Conservation (phyloP, 2,329 filamentous ascomycete genomes). For the Epichloe bromicola region DNA sequence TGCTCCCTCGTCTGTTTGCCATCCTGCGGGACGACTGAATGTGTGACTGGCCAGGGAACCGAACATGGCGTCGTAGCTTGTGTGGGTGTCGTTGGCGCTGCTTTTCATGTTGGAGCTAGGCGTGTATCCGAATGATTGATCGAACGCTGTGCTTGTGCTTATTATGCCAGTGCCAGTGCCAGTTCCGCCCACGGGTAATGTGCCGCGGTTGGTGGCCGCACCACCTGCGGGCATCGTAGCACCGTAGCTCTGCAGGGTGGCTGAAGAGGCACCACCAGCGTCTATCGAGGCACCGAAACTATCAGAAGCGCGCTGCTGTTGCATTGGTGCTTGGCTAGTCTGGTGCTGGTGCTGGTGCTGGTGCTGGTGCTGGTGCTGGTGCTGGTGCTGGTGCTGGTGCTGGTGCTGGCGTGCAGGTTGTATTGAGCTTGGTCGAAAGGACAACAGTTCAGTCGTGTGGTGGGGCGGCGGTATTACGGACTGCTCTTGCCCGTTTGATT, state of each 20-base stretch:
- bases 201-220: not conserved
- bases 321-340: conserved; percentile 9
- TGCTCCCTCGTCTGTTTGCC: conserved; percentile 29
- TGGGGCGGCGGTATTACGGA: not conserved
- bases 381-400: not conserved
- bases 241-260: conserved; percentile 12
- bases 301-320: not conserved
- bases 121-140: conserved; percentile 25
- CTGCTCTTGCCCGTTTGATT: not conserved
- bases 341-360: not conserved
- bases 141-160: conserved; percentile 1
- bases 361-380: not conserved
- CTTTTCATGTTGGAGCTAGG: conserved; percentile 5
- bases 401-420: not conserved
- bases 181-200: conserved; percentile 1
- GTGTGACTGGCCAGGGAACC: conserved; percentile 39
- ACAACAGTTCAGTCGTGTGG: not conserved
- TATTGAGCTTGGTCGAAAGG: no score
- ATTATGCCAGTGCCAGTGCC: no score
- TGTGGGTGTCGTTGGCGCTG: not conserved
- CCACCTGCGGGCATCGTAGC: not conserved
- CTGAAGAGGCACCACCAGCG: not conserved
- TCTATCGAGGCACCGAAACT: not conserved
- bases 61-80: conserved; percentile 46
- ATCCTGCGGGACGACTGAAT: conserved; percentile 38